These are phyloP conservation scores for Teratosphaeria zuluensis DNA, from an alignment of 2,329 filamentous ascomycete genomes.

Conservation along the genomic window DNA sequence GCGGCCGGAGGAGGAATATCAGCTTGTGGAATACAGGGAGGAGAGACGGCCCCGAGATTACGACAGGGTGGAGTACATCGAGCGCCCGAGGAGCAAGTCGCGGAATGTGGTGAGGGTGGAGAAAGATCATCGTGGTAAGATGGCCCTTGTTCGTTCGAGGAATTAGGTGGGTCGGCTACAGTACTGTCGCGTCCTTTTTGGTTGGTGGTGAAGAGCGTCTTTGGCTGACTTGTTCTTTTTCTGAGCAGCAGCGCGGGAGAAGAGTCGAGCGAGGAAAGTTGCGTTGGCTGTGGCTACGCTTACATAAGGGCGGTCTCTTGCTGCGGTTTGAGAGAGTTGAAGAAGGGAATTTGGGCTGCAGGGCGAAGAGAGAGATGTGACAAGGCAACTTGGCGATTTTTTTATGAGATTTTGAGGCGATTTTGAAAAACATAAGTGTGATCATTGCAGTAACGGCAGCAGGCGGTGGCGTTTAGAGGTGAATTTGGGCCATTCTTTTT, in stretches of 20 bases:
- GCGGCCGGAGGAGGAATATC: constrained; percentile 39
- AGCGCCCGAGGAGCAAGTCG: constrained; percentile 33
- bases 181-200: neutral
- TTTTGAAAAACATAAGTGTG: neutral
- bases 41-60: constrained; percentile 48
- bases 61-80: constrained; percentile 38
- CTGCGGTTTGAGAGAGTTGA: neutral
- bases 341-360: neutral
- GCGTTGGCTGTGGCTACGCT: neutral
- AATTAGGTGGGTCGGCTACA: neutral
- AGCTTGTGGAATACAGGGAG: constrained; percentile 39
- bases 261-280: neutral
- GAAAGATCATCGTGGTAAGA: constrained; percentile 93
- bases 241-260: neutral
- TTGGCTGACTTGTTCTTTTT: neutral
- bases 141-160: constrained; percentile 66
- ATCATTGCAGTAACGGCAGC: neutral
- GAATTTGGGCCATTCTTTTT: neutral
- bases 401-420: neutral
- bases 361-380: neutral
- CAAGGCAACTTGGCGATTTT: neutral
- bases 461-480: neutral
- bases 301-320: neutral
- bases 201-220: neutral
- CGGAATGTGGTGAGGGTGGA: constrained; percentile 60